Base-by-base conservation (phyloP, 148 eudicot species). In the Cornus suecica region DNA sequence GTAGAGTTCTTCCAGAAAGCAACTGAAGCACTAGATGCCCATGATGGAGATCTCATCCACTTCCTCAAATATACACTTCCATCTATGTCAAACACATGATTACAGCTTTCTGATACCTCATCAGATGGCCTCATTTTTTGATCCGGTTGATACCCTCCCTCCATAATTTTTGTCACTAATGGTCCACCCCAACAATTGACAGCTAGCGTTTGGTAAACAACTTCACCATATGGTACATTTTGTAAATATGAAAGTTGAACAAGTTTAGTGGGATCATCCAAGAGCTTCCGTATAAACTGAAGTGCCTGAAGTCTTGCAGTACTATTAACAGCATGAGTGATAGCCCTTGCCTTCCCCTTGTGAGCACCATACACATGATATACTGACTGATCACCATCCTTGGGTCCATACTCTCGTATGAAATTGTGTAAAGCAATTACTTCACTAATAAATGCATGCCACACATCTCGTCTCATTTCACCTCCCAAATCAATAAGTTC, bases 121-220 rank as follows among this genome's bases (percentile, higher is more conserved):
- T 80, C 78, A 74, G 76, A 45, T 32, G 72, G 61, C 65, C 74
- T 80, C 71, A 29, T 22, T 31, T 70, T 75, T 65, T 78, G 80
- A 63, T 68, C 78, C 62, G 69, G 29, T 42, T 65, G 78, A 37
- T 69, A 67, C 60, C 70, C 74, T 60, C 48, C 80, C 67, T 79
- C 83, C 6, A 42, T 67, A 24, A 48, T 56, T 74, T 83, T 90
- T 42, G 85, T 74, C 63, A 82, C 80, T 42, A 88, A 32, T 63
- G 93, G 94, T 66, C 98, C 98, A 72, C 94, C 98, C 98, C 98
- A 94, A 77, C 78, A 91, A 76, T 80, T 88, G n/a, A 94, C 90
- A 65, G 98, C 98, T 58, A 94, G 90, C 76, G 97, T 83, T 88
- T 94, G 98, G 75, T 76, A 84, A 65, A 94, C 94, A 69, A 94